A percentile compares a stretch with the other conserved stretches of the same genome.
These are phyloP conservation scores for Candida andamanensis DNA, from an alignment of 805 yeast species.

Conservation along the genomic window DNA sequence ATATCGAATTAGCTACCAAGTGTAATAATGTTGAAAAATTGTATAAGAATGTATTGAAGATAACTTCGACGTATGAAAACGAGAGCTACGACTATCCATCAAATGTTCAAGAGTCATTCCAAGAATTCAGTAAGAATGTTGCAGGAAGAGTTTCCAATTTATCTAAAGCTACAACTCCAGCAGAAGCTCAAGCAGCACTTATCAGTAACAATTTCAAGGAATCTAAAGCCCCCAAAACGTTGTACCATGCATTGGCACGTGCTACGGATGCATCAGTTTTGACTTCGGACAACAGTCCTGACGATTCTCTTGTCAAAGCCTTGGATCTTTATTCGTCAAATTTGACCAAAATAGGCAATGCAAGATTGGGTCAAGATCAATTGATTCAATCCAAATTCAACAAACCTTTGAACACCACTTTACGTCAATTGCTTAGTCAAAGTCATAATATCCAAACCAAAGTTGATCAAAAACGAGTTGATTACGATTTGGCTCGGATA, in stretches of 20 bases:
- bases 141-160: constrained; percentile 60
- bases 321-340: constrained; percentile 64
- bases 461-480: constrained; percentile 73
- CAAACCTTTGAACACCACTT: constrained; percentile 55
- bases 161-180: constrained; percentile 67
- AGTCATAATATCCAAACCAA: constrained; percentile 65
- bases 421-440: constrained; percentile 54
- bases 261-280: constrained; percentile 57
- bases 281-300: constrained; percentile 30
- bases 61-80: constrained; percentile 53
- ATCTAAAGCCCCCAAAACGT: constrained; percentile 68
- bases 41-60: constrained; percentile 39
- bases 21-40: constrained; percentile 38
- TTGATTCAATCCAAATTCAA: constrained; percentile 67
- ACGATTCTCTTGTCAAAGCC: constrained; percentile 54
- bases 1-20: constrained; percentile 42
- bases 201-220: constrained; percentile 37
- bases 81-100: constrained; percentile 85
- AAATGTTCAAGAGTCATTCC: constrained; percentile 68
- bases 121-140: constrained; percentile 63
- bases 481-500: constrained; percentile 71
- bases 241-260: constrained; percentile 75
- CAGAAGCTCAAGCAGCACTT: constrained; percentile 75
- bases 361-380: constrained; percentile 77
- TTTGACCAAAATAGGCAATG: constrained; percentile 73